Evolutionary conservation across 1,139 yeast species (phyloP).

Genomic region (Sugiyamaella xylanicola): DNA sequence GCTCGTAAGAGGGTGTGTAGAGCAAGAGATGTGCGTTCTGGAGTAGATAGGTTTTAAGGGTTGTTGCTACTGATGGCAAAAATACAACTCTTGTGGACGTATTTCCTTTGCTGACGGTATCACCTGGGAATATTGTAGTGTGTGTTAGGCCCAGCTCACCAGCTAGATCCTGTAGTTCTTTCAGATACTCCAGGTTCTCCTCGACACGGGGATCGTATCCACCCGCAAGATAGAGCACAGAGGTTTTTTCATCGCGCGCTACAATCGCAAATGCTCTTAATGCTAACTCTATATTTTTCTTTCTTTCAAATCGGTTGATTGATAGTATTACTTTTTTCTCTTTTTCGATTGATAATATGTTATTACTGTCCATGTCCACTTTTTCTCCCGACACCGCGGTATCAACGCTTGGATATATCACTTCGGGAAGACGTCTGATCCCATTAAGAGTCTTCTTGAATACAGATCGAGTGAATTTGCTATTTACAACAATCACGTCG

Average conservation of each 20-base stretch:
- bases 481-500: constrained; percentile 83
- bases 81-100: constrained; percentile 57
- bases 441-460: constrained; percentile 64
- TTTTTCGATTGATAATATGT: constrained; percentile 19
- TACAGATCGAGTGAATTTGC: constrained; percentile 73
- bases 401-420: constrained; percentile 89
- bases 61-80: constrained; percentile 74
- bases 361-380: constrained; percentile 7
- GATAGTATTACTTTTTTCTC: constrained; percentile 43
- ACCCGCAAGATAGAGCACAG: constrained; percentile 73
- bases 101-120: constrained; percentile 2
- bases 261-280: constrained; percentile 54
- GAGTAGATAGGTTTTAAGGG: constrained; percentile 66
- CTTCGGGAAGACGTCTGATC: constrained; percentile 57
- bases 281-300: constrained; percentile 81
- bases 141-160: constrained; percentile 32
- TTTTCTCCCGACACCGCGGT: constrained; percentile 1
- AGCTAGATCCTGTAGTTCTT: constrained; percentile 58
- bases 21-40: constrained; percentile 60
- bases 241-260: constrained; percentile 12
- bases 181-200: constrained; percentile 75
- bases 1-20: constrained; percentile 91
- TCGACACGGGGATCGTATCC: constrained; percentile 79
- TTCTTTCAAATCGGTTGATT: constrained; percentile 83
- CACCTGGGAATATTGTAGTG: constrained; percentile 20